phyloP scores from a whole-genome alignment of 169 alveolate genomes.

The Pseudocohnilembus persalinus region DNA sequence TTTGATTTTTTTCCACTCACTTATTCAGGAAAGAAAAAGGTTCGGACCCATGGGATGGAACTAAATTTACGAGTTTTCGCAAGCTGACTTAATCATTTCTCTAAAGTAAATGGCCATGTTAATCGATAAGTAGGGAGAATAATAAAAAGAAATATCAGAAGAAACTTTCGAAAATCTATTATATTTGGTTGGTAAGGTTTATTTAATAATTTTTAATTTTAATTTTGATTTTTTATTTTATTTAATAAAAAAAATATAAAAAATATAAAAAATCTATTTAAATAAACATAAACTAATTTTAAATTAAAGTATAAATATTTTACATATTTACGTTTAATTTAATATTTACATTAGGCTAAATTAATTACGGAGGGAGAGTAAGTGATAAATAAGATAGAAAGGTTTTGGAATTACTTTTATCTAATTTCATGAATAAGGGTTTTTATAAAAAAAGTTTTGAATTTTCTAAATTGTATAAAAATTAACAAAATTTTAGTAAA shows the following conservation, averaged over 20 bases:
- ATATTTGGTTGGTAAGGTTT: conserved; percentile 88
- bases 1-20: conserved; percentile 93
- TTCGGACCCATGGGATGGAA: conserved; percentile 96
- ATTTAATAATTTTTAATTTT: too few relatives aligned
- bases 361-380: conserved; percentile 94
- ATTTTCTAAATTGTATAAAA: too few relatives aligned
- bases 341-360: too few relatives aligned
- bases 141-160: conserved; percentile 90
- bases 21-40: conserved; percentile 91
- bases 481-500: too few relatives aligned
- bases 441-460: too few relatives aligned
- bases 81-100: conserved; percentile 89
- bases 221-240: too few relatives aligned
- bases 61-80: conserved; percentile 88
- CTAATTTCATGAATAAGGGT: background rate
- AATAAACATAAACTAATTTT: too few relatives aligned
- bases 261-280: too few relatives aligned
- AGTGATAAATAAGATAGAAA: conserved; percentile 66
- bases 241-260: too few relatives aligned
- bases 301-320: too few relatives aligned
- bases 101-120: conserved; percentile 84
- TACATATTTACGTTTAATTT: too few relatives aligned
- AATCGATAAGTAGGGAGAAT: conserved; percentile 86
- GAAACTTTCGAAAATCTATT: background rate
- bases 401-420: background rate